These are phyloP conservation scores for Penicillium sp. DNA, from an alignment of 2,329 filamentous ascomycete species.

Conservation along the genomic window DNA sequence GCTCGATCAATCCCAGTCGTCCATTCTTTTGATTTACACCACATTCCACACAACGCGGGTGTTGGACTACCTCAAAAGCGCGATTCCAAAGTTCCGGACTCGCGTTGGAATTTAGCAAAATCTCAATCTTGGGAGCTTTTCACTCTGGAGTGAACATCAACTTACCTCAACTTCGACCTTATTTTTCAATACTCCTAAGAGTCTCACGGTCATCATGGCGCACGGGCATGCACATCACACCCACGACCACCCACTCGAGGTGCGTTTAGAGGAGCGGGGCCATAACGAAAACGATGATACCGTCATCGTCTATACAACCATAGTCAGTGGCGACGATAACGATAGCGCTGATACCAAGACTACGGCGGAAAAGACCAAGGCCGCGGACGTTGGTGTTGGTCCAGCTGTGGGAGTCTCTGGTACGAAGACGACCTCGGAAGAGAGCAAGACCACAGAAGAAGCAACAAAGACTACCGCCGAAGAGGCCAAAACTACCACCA, in stretches of 20 bases:
- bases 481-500: constrained; percentile 2
- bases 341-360: constrained; percentile 13
- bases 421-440: constrained; percentile 4
- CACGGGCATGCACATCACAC: constrained; percentile 32
- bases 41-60: constrained; percentile 22
- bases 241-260: constrained; percentile 21
- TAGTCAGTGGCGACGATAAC: constrained; percentile 9
- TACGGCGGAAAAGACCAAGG: background rate
- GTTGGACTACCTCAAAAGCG: constrained; percentile 14
- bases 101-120: constrained; percentile 20
- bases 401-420: constrained; percentile 24
- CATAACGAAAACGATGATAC: constrained; percentile 17
- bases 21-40: constrained; percentile 26
- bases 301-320: constrained; percentile 55
- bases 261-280: constrained; percentile 15
- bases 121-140: constrained; percentile 1
- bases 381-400: constrained; percentile 26
- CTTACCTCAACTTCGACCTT: constrained; percentile 2
- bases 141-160: constrained; percentile 6
- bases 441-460: constrained; percentile 13
- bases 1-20: constrained; percentile 21
- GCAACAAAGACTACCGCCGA: constrained; percentile 15
- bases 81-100: constrained; percentile 13
- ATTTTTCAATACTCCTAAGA: background rate
- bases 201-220: constrained; percentile 23